Evolutionary conservation across 2,329 filamentous ascomycete species (phyloP).

Genomic region (Curvularia lunata): DNA sequence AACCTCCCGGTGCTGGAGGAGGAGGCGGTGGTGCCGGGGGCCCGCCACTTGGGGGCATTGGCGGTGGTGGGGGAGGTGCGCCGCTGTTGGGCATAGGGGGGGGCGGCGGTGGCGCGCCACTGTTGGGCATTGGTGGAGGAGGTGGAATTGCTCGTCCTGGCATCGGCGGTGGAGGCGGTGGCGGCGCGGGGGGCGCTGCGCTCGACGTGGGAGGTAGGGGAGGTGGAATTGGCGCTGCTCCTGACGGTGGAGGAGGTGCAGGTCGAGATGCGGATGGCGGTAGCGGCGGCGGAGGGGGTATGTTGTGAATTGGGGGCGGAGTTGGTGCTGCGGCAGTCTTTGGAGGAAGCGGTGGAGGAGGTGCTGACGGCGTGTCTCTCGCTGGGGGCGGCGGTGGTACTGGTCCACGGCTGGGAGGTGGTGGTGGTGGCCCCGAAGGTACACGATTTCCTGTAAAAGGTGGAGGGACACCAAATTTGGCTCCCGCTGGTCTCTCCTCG

Average conservation of each 20-base stretch:
- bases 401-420: constrained; percentile 73
- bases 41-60: constrained; percentile 36
- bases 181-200: constrained; percentile 29
- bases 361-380: constrained; percentile 49
- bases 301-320: constrained; percentile 65
- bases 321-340: constrained; percentile 52
- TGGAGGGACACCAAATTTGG: constrained; percentile 78
- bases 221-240: constrained; percentile 39
- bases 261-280: constrained; percentile 39
- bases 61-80: constrained; percentile 55
- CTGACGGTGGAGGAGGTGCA: constrained; percentile 34
- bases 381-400: constrained; percentile 64
- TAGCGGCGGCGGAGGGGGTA: constrained; percentile 34
- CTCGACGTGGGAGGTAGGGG: constrained; percentile 35
- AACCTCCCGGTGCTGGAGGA: constrained; percentile 30
- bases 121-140: constrained; percentile 43
- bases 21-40: constrained; percentile 46
- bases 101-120: constrained; percentile 44
- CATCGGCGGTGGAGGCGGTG: constrained; percentile 40
- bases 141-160: constrained; percentile 32
- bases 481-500: constrained; percentile 57
- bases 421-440: constrained; percentile 71
- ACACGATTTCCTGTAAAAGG: constrained; percentile 71
- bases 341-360: constrained; percentile 48
- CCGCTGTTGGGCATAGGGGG: constrained; percentile 37